Percentiles rank a stretch among this genome's conserved stretches.
phyloP scores from a whole-genome alignment of 1,284 basidiomycete genomes.

The Meira miltonrushii region DNA sequence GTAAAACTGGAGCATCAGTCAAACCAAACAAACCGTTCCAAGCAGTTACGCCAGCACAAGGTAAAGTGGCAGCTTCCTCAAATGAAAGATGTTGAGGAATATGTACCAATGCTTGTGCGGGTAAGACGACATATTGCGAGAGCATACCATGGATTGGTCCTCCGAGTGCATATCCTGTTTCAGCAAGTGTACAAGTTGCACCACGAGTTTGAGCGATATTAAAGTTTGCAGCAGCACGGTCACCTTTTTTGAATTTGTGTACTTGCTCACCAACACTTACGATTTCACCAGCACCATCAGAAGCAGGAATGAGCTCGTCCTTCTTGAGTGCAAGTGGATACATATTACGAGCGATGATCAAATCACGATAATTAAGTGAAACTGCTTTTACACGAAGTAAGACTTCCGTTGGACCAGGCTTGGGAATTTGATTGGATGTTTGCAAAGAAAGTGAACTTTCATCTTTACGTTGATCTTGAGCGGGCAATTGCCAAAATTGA shows the following conservation, averaged over 20 bases:
- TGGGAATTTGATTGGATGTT: constrained; percentile 25
- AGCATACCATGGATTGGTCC: constrained; percentile 60
- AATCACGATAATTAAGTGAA: constrained; percentile 53
- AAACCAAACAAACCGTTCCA: constrained; percentile 58
- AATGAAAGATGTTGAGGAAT: constrained; percentile 56
- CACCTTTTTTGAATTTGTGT: constrained; percentile 59
- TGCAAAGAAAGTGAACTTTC: constrained; percentile 19
- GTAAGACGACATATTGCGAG: constrained; percentile 57
- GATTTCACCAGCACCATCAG: constrained; percentile 64
- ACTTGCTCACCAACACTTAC: constrained; percentile 60
- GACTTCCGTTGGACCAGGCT: constrained; percentile 35
- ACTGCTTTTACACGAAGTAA: constrained; percentile 51
- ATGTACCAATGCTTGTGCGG: constrained; percentile 53
- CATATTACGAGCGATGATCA: constrained; percentile 29
- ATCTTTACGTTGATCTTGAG: constrained; percentile 20
- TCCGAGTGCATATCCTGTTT: constrained; percentile 55
- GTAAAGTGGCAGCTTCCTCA: constrained; percentile 58
- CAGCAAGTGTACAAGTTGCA: constrained; percentile 43
- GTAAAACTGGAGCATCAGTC: constrained; percentile 54
- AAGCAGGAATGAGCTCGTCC: constrained; percentile 57
- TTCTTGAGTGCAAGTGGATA: constrained; percentile 31
- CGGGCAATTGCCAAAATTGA: constrained; percentile 12
- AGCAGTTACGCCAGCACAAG: constrained; percentile 59
- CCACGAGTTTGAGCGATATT: constrained; percentile 49
- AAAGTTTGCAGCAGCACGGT: constrained; percentile 57